These are phyloP conservation scores for Claviceps digitariae DNA, from an alignment of 2,329 filamentous ascomycete species.

Conservation along the genomic window DNA sequence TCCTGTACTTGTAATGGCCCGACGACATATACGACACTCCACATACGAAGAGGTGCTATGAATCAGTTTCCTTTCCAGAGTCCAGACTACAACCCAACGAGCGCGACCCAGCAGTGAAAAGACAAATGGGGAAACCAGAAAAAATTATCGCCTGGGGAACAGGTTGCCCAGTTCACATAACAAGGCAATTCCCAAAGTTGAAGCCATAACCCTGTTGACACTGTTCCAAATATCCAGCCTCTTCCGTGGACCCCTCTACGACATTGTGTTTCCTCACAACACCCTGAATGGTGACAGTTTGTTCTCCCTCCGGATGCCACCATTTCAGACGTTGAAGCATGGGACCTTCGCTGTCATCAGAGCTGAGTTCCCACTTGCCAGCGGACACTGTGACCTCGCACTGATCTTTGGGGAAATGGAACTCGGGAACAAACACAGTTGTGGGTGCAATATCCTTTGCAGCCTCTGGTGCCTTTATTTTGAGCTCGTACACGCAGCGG, in stretches of 20 bases:
- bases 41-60: neutral
- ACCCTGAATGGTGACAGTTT: slow-evolving; percentile 65
- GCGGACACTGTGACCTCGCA: slow-evolving; percentile 63
- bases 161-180: slow-evolving; percentile 30
- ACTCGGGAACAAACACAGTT: slow-evolving; percentile 75
- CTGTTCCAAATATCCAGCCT: slow-evolving; percentile 66
- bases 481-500: slow-evolving; percentile 63
- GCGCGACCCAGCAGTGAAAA: neutral
- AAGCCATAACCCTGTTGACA: slow-evolving; percentile 37
- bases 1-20: neutral
- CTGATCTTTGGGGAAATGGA: slow-evolving; percentile 70
- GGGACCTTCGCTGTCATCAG: slow-evolving; percentile 55
- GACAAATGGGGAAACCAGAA: neutral
- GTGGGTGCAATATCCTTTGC: slow-evolving; percentile 57
- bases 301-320: slow-evolving; percentile 85
- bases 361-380: slow-evolving; percentile 80
- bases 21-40: too few relatives aligned
- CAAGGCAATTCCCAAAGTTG: slow-evolving; percentile 30
- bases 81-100: neutral
- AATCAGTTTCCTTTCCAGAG: neutral
- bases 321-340: slow-evolving; percentile 67
- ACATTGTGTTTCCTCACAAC: slow-evolving; percentile 50
- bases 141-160: too few relatives aligned
- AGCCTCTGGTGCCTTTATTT: slow-evolving; percentile 46
- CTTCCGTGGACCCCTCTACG: slow-evolving; percentile 48